Percentiles rank a stretch among this genome's conserved stretches.
Conservation (phyloP, 1,284 basidiomycete species). For the Cryptococcus sp. region DNA sequence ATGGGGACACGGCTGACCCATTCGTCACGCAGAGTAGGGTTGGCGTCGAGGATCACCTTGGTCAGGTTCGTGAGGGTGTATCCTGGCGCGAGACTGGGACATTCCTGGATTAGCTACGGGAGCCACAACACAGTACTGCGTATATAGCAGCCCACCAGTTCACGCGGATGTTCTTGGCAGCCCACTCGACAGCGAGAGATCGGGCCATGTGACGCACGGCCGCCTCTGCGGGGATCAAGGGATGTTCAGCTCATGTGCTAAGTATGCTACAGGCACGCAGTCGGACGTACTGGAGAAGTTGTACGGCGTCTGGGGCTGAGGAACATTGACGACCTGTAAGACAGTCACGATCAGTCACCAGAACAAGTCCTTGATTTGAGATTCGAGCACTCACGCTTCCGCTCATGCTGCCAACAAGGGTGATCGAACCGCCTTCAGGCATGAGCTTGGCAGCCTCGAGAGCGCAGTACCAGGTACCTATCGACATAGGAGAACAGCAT, state of each 20-base stretch:
- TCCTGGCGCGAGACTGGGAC: slow-evolving; percentile 56
- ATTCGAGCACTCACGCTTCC: slow-evolving; percentile 65
- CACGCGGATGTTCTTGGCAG: slow-evolving; percentile 57
- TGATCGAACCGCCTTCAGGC: slow-evolving; percentile 71
- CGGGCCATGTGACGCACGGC: slow-evolving; percentile 58
- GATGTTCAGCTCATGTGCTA: background rate
- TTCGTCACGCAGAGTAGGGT: slow-evolving; percentile 70
- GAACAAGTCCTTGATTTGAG: slow-evolving; percentile 10
- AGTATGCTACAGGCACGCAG: background rate
- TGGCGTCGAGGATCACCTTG: slow-evolving; percentile 70
- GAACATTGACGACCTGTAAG: slow-evolving; percentile 76
- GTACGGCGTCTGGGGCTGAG: slow-evolving; percentile 90
- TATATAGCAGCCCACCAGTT: slow-evolving; percentile 33
- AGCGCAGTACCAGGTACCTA: slow-evolving; percentile 79
- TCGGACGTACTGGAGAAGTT: slow-evolving; percentile 72
- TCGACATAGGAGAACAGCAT: background rate
- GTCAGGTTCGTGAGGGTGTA: slow-evolving; percentile 90
- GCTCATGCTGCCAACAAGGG: slow-evolving; percentile 88
- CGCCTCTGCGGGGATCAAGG: slow-evolving; percentile 38
- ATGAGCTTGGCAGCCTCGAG: slow-evolving; percentile 77
- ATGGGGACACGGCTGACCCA: slow-evolving; percentile 92
- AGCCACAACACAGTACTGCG: too few relatives aligned
- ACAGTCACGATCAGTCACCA: slow-evolving; percentile 17
- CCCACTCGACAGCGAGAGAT: slow-evolving; percentile 61
- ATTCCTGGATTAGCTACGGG: too few relatives aligned